Evolutionary conservation across 2,329 filamentous ascomycete genomes (phyloP), one percentile per base, ranked within the genome.

Genomic region (Sarocladium kiliense): DNA sequence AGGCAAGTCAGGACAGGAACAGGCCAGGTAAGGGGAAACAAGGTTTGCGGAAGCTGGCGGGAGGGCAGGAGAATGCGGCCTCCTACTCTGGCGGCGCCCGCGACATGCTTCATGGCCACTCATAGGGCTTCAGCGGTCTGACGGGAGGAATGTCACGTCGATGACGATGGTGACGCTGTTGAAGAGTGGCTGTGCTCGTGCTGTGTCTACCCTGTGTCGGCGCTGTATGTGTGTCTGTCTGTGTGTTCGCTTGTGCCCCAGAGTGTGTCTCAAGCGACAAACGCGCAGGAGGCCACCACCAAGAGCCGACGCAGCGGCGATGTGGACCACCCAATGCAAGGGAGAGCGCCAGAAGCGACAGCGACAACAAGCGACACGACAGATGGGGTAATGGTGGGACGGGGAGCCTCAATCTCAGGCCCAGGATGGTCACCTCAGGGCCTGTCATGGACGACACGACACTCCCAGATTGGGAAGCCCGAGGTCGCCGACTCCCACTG

Each of bases 271-370:
- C n/a, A 21, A 55, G 58, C 62, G 61, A 64, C 69, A 63, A 67
- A 66, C 64, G 65, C 69, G 69, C 21, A 27, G 10, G 51, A 54
- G 37, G 19, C 32, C 16, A 41, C 34, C 21, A 45, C 77, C 77
- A 80, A 75, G 71, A 73, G 80, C 77, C 7, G 41, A 5, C 36
- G n/a, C n/a, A n/a, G n/a, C n/a, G n/a, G n/a, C n/a, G n/a, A n/a
- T n/a, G n/a, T n/a, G 5, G 12, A 16, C 36, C 36, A 39, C 9
- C 36, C 3, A 18, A 47, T 47, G 44, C 25, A 47, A 47, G 44
- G 44, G 44, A 47, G 44, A 16, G 44, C n/a, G 67, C 77, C 78
- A 74, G 70, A 68, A 71, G 74, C 70, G 39, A 67, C 68, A 64
- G 62, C 37, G 6, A 41, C 37, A 18, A 16, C 37, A 9, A 5